Conservation (phyloP, 164 flowering plant species). For the Magnolia officinalis region DNA sequence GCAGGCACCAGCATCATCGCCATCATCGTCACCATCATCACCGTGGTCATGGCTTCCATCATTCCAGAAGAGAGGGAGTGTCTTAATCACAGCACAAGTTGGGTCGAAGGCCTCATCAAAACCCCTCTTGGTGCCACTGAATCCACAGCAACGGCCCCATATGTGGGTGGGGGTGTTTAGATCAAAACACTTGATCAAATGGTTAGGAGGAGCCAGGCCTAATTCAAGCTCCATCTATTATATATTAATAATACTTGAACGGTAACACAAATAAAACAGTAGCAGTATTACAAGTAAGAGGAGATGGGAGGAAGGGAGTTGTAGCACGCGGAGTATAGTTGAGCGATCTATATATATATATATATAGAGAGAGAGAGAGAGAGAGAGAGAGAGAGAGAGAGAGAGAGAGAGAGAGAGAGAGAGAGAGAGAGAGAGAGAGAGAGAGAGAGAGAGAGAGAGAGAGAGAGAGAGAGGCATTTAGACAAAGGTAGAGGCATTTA, state of each 20-base stretch:
- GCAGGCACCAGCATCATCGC: background rate
- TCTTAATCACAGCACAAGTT: background rate
- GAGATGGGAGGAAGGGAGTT: background rate
- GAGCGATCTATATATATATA: background rate
- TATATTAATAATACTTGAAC: background rate
- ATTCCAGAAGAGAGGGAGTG: slow-evolving; percentile 19
- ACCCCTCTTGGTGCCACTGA: slow-evolving; percentile 14
- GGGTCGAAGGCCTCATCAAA: slow-evolving; percentile 23
- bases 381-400: background rate
- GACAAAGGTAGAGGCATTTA: background rate
- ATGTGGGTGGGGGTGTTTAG: slow-evolving; percentile 16
- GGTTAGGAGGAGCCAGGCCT: slow-evolving; percentile 31
- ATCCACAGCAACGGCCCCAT: background rate
- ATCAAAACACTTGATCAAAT: slow-evolving; percentile 20
- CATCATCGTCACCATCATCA: slow-evolving; percentile 17
- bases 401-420: background rate
- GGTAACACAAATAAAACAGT: background rate
- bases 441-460: background rate
- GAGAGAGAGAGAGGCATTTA: background rate
- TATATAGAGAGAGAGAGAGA: background rate
- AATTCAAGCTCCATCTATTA: slow-evolving; percentile 38
- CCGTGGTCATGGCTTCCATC: background rate
- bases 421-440: background rate
- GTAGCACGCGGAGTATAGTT: background rate
- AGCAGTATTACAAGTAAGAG: slow-evolving; percentile 1